Conservation (phyloP, 108 stramenopile species). For the Cyclotella baltica region DNA sequence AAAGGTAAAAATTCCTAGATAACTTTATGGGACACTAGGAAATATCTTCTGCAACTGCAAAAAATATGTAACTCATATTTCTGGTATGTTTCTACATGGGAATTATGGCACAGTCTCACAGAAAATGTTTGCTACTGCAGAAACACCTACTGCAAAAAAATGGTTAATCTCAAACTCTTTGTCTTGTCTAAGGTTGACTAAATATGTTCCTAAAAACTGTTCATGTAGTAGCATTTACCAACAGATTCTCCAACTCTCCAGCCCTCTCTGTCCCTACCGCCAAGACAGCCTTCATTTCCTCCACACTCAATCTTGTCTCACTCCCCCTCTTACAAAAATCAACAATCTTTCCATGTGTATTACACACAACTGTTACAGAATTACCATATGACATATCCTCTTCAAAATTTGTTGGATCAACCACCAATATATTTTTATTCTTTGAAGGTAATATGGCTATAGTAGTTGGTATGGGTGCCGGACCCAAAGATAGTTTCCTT, state of each 20-base stretch:
- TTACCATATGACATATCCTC: slow-evolving; percentile 48
- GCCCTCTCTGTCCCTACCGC: slow-evolving; percentile 46
- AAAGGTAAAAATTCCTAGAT: no score
- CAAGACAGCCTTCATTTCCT: slow-evolving; percentile 39
- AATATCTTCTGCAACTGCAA: no score
- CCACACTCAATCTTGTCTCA: slow-evolving; percentile 27
- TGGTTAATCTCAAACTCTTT: no score
- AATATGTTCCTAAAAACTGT: no score
- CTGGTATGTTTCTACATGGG: no score
- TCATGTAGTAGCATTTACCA: background rate
- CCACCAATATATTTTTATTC: slow-evolving; percentile 27
- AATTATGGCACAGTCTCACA: no score
- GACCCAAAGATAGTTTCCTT: slow-evolving; percentile 42
- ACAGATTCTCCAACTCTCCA: slow-evolving; percentile 26
- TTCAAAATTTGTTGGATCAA: slow-evolving; percentile 51
- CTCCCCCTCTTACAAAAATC: slow-evolving; percentile 48
- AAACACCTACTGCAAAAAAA: no score
- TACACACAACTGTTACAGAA: slow-evolving; percentile 42
- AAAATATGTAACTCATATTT: no score
- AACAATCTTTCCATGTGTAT: slow-evolving; percentile 38
- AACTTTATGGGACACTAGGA: no score
- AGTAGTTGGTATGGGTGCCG: slow-evolving; percentile 41
- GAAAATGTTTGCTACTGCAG: no score
- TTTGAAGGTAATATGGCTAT: slow-evolving; percentile 41
- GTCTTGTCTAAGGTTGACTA: no score